Conservation (phyloP, 129 eudicot species). For the Flaveria sonorensis region DNA sequence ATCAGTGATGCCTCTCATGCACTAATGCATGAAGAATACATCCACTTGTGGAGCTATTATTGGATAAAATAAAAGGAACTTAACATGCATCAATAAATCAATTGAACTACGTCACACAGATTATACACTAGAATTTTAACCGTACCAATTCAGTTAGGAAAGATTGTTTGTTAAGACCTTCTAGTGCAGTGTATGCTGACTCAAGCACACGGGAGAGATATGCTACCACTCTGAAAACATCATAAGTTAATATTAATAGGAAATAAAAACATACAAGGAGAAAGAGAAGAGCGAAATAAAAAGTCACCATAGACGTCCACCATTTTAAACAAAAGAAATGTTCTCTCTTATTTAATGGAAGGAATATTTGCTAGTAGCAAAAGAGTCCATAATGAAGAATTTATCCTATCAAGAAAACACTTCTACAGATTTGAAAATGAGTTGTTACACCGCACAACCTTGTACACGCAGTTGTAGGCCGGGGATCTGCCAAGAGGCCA, state of each 20-base stretch:
- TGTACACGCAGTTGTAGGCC: constrained; percentile 90
- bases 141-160: constrained; percentile 87
- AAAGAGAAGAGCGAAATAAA: background rate
- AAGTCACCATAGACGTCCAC: background rate
- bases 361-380: constrained; percentile 3
- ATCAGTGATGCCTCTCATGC: constrained; percentile 3
- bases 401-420: background rate
- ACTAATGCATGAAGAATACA: background rate
- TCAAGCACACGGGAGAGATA: constrained; percentile 94
- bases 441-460: constrained; percentile 45
- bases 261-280: background rate
- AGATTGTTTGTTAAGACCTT: constrained; percentile 89
- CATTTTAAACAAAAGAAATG: too few species aligned
- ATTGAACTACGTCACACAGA: background rate
- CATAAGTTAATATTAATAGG: background rate
- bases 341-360: background rate
- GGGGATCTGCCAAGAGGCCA: constrained; percentile 80
- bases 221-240: constrained; percentile 66
- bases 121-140: constrained; percentile 1
- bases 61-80: constrained; percentile 6
- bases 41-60: background rate
- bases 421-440: background rate
- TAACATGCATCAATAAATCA: background rate
- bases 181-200: constrained; percentile 86
- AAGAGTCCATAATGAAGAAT: background rate